Percentiles rank a stretch among this genome's conserved stretches.
phyloP scores from a whole-genome alignment of 129 eudicot species.

The Ambrosia artemisiifolia region DNA sequence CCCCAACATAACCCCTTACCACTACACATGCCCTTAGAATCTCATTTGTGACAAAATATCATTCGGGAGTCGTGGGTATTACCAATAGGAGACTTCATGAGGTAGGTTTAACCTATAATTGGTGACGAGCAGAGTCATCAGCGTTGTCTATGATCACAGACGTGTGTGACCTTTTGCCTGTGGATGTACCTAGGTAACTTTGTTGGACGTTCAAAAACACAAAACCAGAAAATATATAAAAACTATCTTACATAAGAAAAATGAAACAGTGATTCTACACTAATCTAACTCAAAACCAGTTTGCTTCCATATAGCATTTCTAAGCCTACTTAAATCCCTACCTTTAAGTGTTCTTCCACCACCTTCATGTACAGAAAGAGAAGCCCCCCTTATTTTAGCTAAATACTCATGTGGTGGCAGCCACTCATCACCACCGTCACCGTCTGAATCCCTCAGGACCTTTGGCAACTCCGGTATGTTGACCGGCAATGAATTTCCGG shows the following conservation, averaged over 20 bases:
- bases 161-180: too few relatives aligned
- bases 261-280: too few relatives aligned
- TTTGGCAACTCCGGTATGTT: slow-evolving; percentile 80
- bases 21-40: too few relatives aligned
- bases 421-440: slow-evolving; percentile 29
- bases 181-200: too few relatives aligned
- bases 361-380: slow-evolving; percentile 79
- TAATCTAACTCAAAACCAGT: slow-evolving; percentile 59
- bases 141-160: too few relatives aligned
- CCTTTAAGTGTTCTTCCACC: slow-evolving; percentile 82
- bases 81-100: too few relatives aligned
- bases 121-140: too few relatives aligned
- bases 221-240: background rate
- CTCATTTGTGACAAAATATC: too few relatives aligned
- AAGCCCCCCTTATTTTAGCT: slow-evolving; percentile 57
- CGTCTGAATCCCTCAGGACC: slow-evolving; percentile 38
- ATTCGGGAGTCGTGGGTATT: too few relatives aligned
- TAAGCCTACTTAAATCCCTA: slow-evolving; percentile 73
- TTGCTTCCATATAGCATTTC: slow-evolving; percentile 83
- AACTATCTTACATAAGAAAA: too few relatives aligned
- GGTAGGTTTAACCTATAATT: too few relatives aligned
- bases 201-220: background rate
- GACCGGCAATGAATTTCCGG: slow-evolving; percentile 59
- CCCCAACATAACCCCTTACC: too few relatives aligned
- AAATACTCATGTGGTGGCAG: slow-evolving; percentile 81